A percentile compares a stretch with the other conserved stretches of the same genome.
phyloP scores from a whole-genome alignment of 805 yeast genomes.

The Cephaloascus fragrans region DNA sequence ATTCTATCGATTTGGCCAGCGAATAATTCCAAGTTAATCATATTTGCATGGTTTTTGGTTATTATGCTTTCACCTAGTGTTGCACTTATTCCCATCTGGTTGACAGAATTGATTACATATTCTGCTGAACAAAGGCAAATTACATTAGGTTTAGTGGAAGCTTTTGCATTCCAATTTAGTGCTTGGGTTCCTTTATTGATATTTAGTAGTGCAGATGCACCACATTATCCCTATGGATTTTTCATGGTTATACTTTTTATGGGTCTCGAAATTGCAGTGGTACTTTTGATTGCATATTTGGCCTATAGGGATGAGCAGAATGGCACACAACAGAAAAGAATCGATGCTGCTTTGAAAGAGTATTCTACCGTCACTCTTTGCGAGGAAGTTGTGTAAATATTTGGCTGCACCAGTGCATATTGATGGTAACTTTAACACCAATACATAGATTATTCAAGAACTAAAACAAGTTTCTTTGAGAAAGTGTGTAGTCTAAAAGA shows the following conservation, averaged over 20 bases:
- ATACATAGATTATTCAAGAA: too few relatives aligned
- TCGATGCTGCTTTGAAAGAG: not conserved
- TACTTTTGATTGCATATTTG: not conserved
- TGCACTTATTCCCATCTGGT: constrained; percentile 9
- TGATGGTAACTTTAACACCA: too few relatives aligned
- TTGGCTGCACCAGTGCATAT: too few relatives aligned
- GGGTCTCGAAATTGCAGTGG: not conserved
- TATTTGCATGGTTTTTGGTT: constrained; percentile 10
- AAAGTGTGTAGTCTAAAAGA: too few relatives aligned
- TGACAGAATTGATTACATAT: constrained; percentile 5
- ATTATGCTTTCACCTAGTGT: constrained; percentile 7
- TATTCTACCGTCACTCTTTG: too few relatives aligned
- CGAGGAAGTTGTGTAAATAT: too few relatives aligned
- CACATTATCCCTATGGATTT: constrained; percentile 1
- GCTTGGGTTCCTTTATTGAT: constrained; percentile 13
- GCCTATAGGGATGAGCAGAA: not conserved
- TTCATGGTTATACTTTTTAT: not conserved
- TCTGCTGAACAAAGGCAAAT: constrained; percentile 5
- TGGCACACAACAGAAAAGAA: not conserved
- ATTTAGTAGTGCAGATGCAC: constrained; percentile 2
- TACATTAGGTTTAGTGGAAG: constrained; percentile 1
- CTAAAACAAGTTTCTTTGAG: too few relatives aligned
- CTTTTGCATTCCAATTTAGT: constrained; percentile 10
- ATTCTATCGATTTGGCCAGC: constrained; percentile 11
- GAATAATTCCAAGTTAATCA: constrained; percentile 6